These are phyloP conservation scores for Candida fluviatilis DNA, from an alignment of 805 yeast genomes.

Conservation along the genomic window DNA sequence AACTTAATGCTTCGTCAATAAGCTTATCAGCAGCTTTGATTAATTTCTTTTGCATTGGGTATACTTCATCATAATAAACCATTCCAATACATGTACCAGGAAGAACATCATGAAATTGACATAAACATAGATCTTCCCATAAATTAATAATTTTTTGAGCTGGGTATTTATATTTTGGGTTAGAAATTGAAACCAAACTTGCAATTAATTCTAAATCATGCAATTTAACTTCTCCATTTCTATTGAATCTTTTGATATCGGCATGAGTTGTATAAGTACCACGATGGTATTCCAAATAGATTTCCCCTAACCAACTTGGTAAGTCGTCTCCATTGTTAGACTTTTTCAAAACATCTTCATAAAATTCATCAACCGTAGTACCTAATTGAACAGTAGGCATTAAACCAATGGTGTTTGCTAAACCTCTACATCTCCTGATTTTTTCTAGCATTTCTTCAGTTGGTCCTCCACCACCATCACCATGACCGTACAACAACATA, in stretches of 20 bases:
- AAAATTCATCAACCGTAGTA: conserved; percentile 74
- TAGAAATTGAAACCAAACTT: conserved; percentile 60
- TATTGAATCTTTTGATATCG: conserved; percentile 72
- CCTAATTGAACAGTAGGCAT: conserved; percentile 84
- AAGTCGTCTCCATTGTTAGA: conserved; percentile 64
- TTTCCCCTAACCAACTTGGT: conserved; percentile 91
- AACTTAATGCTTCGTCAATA: conserved; percentile 46
- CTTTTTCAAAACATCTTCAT: conserved; percentile 54
- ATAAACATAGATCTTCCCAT: conserved; percentile 86
- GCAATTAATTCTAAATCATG: conserved; percentile 87
- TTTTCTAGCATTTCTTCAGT: conserved; percentile 90
- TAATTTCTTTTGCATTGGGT: conserved; percentile 65
- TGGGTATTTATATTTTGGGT: conserved; percentile 65
- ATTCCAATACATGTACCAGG: conserved; percentile 95
- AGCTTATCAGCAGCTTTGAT: conserved; percentile 50
- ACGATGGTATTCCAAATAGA: conserved; percentile 91
- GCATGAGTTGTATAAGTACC: conserved; percentile 98
- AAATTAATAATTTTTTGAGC: conserved; percentile 56
- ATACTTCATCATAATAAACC: conserved; percentile 81
- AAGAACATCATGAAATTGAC: conserved; percentile 96
- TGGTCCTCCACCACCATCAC: conserved; percentile 99
- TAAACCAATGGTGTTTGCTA: conserved; percentile 76
- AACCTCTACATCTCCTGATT: conserved; percentile 84
- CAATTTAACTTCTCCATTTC: conserved; percentile 68
- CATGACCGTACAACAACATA: conserved; percentile 80